These are phyloP conservation scores for Termitomyces sp. DNA, from an alignment of 768 basidiomycete species.

Conservation along the genomic window DNA sequence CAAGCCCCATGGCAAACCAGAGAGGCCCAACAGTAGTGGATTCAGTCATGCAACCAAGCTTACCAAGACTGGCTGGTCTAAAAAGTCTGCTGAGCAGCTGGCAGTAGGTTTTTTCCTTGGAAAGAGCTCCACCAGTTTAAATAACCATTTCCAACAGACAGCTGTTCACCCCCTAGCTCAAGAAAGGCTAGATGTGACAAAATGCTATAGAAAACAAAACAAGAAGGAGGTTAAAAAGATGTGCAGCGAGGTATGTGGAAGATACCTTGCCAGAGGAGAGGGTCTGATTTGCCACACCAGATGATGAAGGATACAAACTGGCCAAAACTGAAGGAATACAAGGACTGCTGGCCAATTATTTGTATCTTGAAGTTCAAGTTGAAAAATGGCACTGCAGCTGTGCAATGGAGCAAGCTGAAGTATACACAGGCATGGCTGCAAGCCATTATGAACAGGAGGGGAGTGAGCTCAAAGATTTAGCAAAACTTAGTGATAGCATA, in stretches of 20 bases:
- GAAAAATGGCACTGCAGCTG: background rate
- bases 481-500: background rate
- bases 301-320: constrained; percentile 6
- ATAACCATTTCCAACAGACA: background rate
- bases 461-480: background rate
- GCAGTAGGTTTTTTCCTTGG: background rate
- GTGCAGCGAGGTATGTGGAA: constrained; percentile 2
- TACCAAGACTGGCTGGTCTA: background rate
- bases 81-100: background rate
- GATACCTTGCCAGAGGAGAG: too few relatives aligned
- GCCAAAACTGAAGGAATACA: background rate
- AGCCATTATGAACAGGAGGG: background rate
- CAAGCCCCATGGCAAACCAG: constrained; percentile 7
- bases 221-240: background rate
- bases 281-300: background rate
- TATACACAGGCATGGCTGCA: background rate
- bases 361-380: background rate
- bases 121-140: background rate
- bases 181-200: constrained; percentile 1
- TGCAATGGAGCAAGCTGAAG: background rate
- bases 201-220: constrained; percentile 1
- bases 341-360: background rate
- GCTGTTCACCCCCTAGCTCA: background rate
- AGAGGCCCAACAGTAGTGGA: constrained; percentile 2
- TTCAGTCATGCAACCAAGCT: background rate